Evolutionary conservation across 1,284 basidiomycete species (phyloP).

Genomic region (Tilletia caries): DNA sequence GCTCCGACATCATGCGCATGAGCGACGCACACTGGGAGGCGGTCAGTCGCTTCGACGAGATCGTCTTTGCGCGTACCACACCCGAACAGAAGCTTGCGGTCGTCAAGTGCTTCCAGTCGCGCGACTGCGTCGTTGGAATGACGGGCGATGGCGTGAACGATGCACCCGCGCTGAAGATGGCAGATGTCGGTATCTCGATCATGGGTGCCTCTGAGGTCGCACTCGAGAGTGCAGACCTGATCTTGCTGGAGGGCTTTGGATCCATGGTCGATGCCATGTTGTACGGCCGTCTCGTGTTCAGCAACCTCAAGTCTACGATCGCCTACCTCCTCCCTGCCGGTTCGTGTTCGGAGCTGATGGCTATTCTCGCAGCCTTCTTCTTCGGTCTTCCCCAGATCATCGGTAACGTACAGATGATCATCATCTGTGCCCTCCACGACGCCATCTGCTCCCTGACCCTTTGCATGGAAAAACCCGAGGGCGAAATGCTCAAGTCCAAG

Average conservation of each 20-base stretch:
- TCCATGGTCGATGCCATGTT: slow-evolving; percentile 41
- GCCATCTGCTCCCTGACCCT: slow-evolving; percentile 59
- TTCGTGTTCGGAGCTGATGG: slow-evolving; percentile 68
- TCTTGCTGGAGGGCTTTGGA: slow-evolving; percentile 40
- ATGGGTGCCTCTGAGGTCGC: slow-evolving; percentile 56
- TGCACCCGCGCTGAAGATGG: slow-evolving; percentile 59
- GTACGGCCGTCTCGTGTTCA: slow-evolving; percentile 64
- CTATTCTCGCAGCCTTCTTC: slow-evolving; percentile 62
- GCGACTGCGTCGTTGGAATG: slow-evolving; percentile 62
- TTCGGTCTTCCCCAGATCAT: slow-evolving; percentile 61
- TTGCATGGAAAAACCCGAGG: slow-evolving; percentile 64
- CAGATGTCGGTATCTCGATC: slow-evolving; percentile 59
- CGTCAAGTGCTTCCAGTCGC: slow-evolving; percentile 63
- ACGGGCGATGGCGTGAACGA: slow-evolving; percentile 72
- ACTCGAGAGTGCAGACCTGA: slow-evolving; percentile 48
- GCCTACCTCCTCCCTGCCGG: slow-evolving; percentile 52
- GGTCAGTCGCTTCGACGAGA: slow-evolving; percentile 63
- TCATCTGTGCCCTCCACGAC: slow-evolving; percentile 65
- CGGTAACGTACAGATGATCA: slow-evolving; percentile 57
- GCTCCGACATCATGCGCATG: slow-evolving; percentile 26
- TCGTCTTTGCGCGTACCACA: slow-evolving; percentile 71
- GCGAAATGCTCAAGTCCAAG: slow-evolving; percentile 61
- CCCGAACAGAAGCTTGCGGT: slow-evolving; percentile 69
- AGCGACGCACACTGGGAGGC: slow-evolving; percentile 60
- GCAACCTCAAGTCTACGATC: slow-evolving; percentile 63